These are phyloP conservation scores for Vaccinium corymbosum DNA, from an alignment of 148 eudicot genomes.

Conservation along the genomic window DNA sequence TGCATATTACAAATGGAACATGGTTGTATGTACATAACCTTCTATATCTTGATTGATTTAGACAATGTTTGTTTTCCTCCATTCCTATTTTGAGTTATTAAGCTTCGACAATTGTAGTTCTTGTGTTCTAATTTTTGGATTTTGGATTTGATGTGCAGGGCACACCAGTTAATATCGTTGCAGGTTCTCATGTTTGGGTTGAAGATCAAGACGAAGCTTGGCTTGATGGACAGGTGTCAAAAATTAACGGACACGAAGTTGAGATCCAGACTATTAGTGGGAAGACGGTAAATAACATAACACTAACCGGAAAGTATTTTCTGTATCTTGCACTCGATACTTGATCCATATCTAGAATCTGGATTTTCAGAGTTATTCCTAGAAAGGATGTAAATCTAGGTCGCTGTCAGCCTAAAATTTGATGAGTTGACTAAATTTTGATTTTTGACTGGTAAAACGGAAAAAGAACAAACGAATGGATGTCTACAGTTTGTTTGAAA, in stretches of 20 bases:
- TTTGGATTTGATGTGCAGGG: constrained; percentile 33
- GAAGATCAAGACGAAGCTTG: constrained; percentile 50
- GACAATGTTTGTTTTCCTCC: neutral
- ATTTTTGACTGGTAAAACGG: constrained; percentile 1
- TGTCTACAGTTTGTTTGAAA: constrained; percentile 1
- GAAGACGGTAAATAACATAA: constrained; percentile 32
- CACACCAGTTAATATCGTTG: constrained; percentile 42
- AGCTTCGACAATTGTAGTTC: neutral
- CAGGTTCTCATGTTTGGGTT: constrained; percentile 64
- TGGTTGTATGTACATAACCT: neutral
- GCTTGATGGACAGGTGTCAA: constrained; percentile 55
- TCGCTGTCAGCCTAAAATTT: neutral
- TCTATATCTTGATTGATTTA: neutral
- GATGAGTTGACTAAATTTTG: neutral
- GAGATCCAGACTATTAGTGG: constrained; percentile 41
- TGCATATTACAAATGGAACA: neutral
- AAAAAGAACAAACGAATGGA: neutral
- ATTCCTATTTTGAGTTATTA: neutral
- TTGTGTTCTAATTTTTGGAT: neutral
- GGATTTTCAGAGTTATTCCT: neutral
- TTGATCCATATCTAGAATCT: constrained; percentile 1
- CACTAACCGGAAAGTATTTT: neutral
- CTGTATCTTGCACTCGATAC: neutral
- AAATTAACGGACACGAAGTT: constrained; percentile 41
- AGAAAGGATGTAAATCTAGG: neutral